Base-by-base conservation (phyloP, 805 yeast species). In the Yarrowia sp. region DNA sequence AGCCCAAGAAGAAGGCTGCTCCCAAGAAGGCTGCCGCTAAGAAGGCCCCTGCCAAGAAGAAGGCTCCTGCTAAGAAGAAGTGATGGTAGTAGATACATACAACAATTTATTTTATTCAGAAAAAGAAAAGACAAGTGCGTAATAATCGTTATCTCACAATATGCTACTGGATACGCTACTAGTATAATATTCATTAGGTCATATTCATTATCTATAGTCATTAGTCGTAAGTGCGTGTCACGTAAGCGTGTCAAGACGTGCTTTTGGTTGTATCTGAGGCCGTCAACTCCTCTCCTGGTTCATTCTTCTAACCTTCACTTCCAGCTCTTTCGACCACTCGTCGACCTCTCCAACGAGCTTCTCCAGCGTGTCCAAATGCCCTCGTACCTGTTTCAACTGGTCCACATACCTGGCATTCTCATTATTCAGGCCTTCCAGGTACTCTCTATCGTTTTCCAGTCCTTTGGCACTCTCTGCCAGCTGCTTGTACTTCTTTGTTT, bases 271-370 rank as follows among this genome's bases (percentile, higher is more conserved):
- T 17, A 9, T 17, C 18, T 15, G 18, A 13, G 14, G 13, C 14
- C 10, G 31, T 11, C n/a, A 11, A 4, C 60, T 53, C 42, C 64
- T 13, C 35, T 43, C 33, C 17, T 35, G 38, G 36, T 45, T 7
- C 53, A 51, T 65, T 18, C 70, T 58, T 9, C 71, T 63, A 11
- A 67, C 69, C 70, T 84, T 83, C 5, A 78, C 78, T 47, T 80
- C 84, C 60, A 86, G 69, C 69, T 86, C 89, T 31, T 77, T 73
- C 6, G 86, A 79, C 84, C 88, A 86, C 66, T 80, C 82, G 65
- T 87, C 89, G 39, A 89, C 70, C 68, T 89, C 92, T 28, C 75
- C 74, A 10, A 83, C 80, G 3, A 88, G 68, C 2, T 70, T 73
- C 55, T 81, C 84, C 36, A 85, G 72, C 42, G 77, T 50, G 14